Evolutionary conservation across 2,329 filamentous ascomycete genomes (phyloP).

Genomic region (Penicillium polonicum): DNA sequence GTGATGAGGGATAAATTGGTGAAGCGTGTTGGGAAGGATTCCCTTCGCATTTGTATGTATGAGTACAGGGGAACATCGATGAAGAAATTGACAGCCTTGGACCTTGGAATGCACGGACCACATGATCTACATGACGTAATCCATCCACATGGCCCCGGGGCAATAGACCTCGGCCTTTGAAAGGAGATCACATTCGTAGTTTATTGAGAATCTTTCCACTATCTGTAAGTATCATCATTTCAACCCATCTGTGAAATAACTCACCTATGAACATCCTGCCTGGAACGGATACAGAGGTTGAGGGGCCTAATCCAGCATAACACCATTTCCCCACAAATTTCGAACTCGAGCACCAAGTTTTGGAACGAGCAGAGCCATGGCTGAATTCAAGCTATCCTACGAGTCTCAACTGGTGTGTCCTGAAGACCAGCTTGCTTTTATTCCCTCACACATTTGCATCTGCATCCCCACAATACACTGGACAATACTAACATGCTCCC

Average conservation of each 20-base stretch:
- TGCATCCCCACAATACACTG: not conserved
- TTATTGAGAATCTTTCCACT: not conserved
- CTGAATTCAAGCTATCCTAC: constrained; percentile 69
- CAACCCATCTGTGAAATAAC: not conserved
- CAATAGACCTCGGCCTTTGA: constrained; percentile 14
- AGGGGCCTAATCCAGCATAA: not conserved
- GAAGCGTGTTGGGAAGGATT: not conserved
- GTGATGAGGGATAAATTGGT: not conserved
- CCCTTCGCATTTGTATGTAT: not conserved
- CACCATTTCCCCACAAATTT: not conserved
- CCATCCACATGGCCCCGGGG: constrained; percentile 9
- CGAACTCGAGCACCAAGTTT: not conserved
- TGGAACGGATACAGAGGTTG: not conserved
- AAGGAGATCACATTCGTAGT: constrained; percentile 16
- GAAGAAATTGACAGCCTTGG: not conserved
- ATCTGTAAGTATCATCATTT: not conserved
- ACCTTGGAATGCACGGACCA: not conserved
- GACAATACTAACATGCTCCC: not conserved
- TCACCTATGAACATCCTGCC: not conserved
- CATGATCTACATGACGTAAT: constrained; percentile 29
- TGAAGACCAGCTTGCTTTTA: not conserved
- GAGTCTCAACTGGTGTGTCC: constrained; percentile 28
- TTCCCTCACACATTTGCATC: not conserved
- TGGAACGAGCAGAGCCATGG: constrained; percentile 46
- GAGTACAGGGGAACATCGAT: not conserved